These are phyloP conservation scores for Aspergillus quadricinctus DNA, from an alignment of 2,329 filamentous ascomycete species.

Conservation along the genomic window DNA sequence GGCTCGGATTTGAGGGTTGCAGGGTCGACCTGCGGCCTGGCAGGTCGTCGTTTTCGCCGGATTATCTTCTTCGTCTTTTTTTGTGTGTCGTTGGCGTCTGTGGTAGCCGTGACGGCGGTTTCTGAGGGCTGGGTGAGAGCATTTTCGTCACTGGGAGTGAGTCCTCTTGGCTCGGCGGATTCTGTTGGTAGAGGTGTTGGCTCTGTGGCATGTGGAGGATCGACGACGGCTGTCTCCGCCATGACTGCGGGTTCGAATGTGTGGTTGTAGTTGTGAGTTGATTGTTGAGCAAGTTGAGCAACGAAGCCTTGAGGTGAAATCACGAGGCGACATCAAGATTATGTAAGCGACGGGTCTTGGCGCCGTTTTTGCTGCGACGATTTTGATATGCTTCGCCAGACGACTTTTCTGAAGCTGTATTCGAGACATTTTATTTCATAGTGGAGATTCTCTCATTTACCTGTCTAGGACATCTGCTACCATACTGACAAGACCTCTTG, in stretches of 20 bases:
- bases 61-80: slow-evolving; percentile 87
- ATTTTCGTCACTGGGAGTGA: slow-evolving; percentile 14
- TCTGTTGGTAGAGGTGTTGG: slow-evolving; percentile 46
- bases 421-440: neutral
- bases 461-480: neutral
- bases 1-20: slow-evolving; percentile 76
- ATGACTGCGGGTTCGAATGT: slow-evolving; percentile 13
- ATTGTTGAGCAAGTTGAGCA: slow-evolving; percentile 4
- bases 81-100: slow-evolving; percentile 21
- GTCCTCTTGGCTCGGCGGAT: slow-evolving; percentile 32
- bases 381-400: slow-evolving; percentile 15
- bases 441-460: neutral
- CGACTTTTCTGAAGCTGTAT: neutral
- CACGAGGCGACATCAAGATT: slow-evolving; percentile 9
- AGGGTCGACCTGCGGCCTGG: slow-evolving; percentile 84
- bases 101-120: slow-evolving; percentile 10
- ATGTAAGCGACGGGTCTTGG: slow-evolving; percentile 15
- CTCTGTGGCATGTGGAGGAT: slow-evolving; percentile 44
- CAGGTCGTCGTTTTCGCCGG: slow-evolving; percentile 83
- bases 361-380: slow-evolving; percentile 10
- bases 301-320: slow-evolving; percentile 2
- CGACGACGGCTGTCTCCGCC: slow-evolving; percentile 24
- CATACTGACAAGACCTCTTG: neutral
- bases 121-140: slow-evolving; percentile 14
- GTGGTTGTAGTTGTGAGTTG: neutral